Base-by-base conservation (phyloP, 2,329 filamentous ascomycete species). In the Gremmenia infestans region DNA sequence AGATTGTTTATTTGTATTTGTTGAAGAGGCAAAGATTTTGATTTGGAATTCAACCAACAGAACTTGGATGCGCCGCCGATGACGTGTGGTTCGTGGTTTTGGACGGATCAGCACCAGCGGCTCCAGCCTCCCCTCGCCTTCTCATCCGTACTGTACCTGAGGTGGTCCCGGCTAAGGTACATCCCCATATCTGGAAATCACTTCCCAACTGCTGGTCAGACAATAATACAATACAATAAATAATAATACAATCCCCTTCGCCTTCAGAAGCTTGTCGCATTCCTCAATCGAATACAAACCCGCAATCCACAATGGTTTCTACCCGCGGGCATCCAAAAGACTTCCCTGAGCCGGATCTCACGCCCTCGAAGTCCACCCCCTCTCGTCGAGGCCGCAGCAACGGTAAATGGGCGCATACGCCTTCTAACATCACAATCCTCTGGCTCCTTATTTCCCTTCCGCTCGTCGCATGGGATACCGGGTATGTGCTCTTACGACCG, bases 391-490 rank as follows among this genome's bases (percentile, higher is more conserved):
- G 19, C 50, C 60, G 52, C 62, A 32, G 64, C 64, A 68, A 65
- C 63, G 56, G 52, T 47, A 54, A 60, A 56, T 83, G 83, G 81
- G 74, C 78, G 11, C 85, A 88, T 67, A 83, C 79, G 0, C 81
- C 83, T 3, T 81, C 81, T 12, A 78, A 78, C 51, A 67, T 83
- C 12, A 76, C 82, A 14, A 74, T 85, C 17, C 64, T 81, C 45
- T 88, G 85, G 85, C 77, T 88, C 12, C 64, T 76, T 15, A 62
- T 86, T 57, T 85, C 82, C n/a, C 71, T 87, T 1, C 85, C 84
- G 0, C 72, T 88, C 12, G 84, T 88, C n/a, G 65, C 81, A 6
- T 88, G 84, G 86, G 86, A 88, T 66, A 76, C 77, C 2, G 72
- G 76, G 35, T 89, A 88, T 69, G 78, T 88, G 12, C 70, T 88